phyloP scores from a whole-genome alignment of 2,329 filamentous ascomycete species.

The Epichloe sp. region DNA sequence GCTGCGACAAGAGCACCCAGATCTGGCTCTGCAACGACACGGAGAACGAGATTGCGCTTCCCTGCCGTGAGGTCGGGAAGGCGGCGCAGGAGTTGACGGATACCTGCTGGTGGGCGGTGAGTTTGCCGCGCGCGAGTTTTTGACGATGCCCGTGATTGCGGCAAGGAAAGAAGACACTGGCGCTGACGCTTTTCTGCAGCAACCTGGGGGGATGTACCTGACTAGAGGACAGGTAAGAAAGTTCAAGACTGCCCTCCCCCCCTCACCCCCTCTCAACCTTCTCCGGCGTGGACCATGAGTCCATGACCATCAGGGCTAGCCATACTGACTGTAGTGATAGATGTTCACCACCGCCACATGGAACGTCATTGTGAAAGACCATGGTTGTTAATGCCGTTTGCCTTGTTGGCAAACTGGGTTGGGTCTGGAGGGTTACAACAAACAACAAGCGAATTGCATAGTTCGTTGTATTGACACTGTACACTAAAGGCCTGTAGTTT shows the following conservation, averaged over 20 bases:
- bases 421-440: no score
- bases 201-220: neutral
- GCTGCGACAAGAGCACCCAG: neutral
- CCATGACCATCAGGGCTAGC: no score
- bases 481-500: no score
- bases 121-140: neutral
- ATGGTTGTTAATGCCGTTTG: neutral
- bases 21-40: slow-evolving; percentile 2
- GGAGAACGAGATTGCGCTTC: neutral
- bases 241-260: no score
- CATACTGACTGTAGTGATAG: neutral
- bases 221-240: slow-evolving; percentile 1
- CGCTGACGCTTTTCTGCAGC: neutral
- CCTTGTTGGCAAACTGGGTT: no score
- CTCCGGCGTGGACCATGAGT: no score
- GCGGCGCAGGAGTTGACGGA: neutral
- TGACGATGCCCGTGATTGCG: neutral
- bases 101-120: neutral
- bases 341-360: neutral
- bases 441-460: no score
- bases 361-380: neutral
- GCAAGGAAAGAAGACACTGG: no score
- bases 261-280: no score
- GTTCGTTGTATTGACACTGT: no score
- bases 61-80: neutral